A percentile compares a stretch with the other conserved stretches of the same genome.
These are phyloP conservation scores for Apocynum venetum DNA, from an alignment of 257 asterid genomes.

Conservation along the genomic window DNA sequence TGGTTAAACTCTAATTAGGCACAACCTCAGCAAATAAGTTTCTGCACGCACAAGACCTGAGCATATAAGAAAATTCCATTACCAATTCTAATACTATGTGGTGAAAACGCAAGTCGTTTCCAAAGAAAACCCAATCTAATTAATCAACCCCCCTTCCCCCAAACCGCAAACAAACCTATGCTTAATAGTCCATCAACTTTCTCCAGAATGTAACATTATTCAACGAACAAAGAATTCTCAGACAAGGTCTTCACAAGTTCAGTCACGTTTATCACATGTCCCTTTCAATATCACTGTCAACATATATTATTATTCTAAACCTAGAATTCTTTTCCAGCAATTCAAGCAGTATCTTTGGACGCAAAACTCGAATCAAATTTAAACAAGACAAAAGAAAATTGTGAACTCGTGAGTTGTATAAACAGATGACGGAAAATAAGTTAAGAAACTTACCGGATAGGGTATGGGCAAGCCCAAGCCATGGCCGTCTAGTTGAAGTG, in stretches of 20 bases:
- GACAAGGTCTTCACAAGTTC: background rate
- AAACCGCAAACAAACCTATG: background rate
- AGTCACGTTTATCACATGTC: background rate
- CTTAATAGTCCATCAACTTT: background rate
- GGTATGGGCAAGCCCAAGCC: slow-evolving; percentile 15
- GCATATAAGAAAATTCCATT: background rate
- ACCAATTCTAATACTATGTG: background rate
- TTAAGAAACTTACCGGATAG: slow-evolving; percentile 12
- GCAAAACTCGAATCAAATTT: background rate
- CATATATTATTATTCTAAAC: background rate
- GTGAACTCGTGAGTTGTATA: background rate
- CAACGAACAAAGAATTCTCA: background rate
- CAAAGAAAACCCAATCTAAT: background rate
- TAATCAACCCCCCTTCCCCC: background rate
- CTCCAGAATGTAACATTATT: background rate
- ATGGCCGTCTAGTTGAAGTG: slow-evolving; percentile 14
- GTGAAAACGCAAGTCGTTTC: background rate
- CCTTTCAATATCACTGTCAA: background rate
- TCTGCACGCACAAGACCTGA: background rate
- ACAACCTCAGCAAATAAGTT: background rate
- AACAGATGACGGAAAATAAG: background rate
- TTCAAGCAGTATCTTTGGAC: background rate
- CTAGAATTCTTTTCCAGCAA: background rate
- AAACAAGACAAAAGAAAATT: background rate
- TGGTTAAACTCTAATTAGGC: background rate